phyloP scores from a whole-genome alignment of 2,329 filamentous ascomycete species.

The Curvularia verruculosa region DNA sequence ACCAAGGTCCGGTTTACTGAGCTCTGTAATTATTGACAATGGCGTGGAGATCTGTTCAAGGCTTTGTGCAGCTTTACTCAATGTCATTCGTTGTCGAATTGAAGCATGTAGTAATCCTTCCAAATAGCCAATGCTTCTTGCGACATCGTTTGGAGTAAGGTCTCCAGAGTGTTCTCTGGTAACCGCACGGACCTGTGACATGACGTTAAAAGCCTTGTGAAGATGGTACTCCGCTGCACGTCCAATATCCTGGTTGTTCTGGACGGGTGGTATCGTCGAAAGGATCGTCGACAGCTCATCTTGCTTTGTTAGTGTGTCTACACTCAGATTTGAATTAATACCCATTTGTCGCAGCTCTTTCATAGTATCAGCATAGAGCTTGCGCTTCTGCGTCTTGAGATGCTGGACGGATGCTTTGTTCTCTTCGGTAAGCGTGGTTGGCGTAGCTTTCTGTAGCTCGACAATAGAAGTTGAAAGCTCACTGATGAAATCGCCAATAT shows the following conservation, averaged over 20 bases:
- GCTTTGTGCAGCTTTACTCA: constrained; percentile 35
- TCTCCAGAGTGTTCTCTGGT: constrained; percentile 81
- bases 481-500: constrained; percentile 71
- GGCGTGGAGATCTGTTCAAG: constrained; percentile 49
- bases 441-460: constrained; percentile 83
- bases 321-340: constrained; percentile 79
- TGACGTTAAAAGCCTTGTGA: constrained; percentile 77
- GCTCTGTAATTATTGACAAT: constrained; percentile 42
- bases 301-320: constrained; percentile 75
- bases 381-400: constrained; percentile 87
- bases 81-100: constrained; percentile 63
- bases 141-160: constrained; percentile 78
- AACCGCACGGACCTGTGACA: constrained; percentile 69
- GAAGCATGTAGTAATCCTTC: constrained; percentile 79
- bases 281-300: constrained; percentile 73
- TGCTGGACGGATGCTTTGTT: constrained; percentile 85
- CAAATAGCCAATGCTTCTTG: constrained; percentile 80
- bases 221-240: constrained; percentile 70
- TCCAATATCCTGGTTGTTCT: constrained; percentile 37
- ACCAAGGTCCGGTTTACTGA: constrained; percentile 30
- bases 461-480: constrained; percentile 71
- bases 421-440: constrained; percentile 78
- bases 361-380: constrained; percentile 86
- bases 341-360: constrained; percentile 88
- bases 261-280: constrained; percentile 54